Evolutionary conservation across 1,139 yeast genomes (phyloP).

Genomic region (Pichiaceae sp.): DNA sequence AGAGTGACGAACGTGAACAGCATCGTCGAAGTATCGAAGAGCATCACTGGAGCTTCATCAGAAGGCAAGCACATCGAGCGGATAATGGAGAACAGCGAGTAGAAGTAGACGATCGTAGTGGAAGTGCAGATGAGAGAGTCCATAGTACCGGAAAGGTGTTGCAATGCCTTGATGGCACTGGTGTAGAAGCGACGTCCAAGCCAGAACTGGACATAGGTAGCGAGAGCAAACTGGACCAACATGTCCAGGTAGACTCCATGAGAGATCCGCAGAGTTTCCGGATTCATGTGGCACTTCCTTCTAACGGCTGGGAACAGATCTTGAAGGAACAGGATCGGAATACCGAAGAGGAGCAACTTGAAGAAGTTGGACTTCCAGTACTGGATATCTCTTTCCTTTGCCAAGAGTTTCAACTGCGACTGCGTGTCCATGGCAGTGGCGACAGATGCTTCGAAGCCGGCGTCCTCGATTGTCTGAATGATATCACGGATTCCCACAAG

Average conservation of each 20-base stretch:
- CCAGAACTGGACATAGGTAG: conserved; percentile 61
- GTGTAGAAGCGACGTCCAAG: conserved; percentile 58
- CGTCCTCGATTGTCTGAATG: conserved; percentile 36
- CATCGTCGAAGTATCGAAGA: conserved; percentile 87
- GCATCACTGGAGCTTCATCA: conserved; percentile 50
- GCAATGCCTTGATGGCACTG: conserved; percentile 58
- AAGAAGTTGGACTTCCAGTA: conserved; percentile 58
- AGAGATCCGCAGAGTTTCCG: conserved; percentile 6
- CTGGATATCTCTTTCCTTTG: conserved; percentile 62
- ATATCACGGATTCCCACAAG: conserved; percentile 50
- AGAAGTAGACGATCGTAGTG: conserved; percentile 68
- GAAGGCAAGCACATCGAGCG: conserved; percentile 30
- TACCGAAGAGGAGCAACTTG: conserved; percentile 43
- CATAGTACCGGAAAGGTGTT: conserved; percentile 84
- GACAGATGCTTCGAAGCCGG: conserved; percentile 42
- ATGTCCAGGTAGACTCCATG: conserved; percentile 51
- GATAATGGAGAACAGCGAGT: conserved; percentile 56
- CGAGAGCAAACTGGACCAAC: conserved; percentile 50
- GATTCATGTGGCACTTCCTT: conserved; percentile 4
- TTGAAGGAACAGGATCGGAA: conserved; percentile 56
- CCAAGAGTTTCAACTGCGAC: conserved; percentile 61
- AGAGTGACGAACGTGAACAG: conserved; percentile 72
- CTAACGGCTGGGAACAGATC: conserved; percentile 35
- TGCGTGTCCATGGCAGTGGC: conserved; percentile 33
- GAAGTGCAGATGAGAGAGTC: conserved; percentile 84